These are phyloP conservation scores for Cercophora newfieldiana DNA, from an alignment of 495 filamentous ascomycete species.

Conservation along the genomic window DNA sequence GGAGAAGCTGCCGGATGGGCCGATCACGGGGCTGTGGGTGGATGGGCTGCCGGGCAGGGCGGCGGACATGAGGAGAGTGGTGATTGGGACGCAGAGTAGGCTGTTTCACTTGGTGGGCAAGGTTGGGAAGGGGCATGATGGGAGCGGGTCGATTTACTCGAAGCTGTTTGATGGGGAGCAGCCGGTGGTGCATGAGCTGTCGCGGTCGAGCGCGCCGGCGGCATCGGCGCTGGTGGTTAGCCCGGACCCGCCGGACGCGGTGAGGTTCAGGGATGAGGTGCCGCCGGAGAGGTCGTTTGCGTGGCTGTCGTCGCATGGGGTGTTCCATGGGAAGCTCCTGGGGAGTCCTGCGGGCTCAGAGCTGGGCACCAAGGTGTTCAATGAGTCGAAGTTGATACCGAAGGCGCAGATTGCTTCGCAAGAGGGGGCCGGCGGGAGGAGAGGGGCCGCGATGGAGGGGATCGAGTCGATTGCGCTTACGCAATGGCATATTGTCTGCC, in stretches of 20 bases:
- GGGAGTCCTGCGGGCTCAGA: slow-evolving; percentile 49
- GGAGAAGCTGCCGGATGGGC: slow-evolving; percentile 74
- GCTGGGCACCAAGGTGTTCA: slow-evolving; percentile 65
- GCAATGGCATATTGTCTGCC: slow-evolving; percentile 87
- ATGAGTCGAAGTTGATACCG: slow-evolving; percentile 71
- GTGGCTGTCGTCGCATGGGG: slow-evolving; percentile 84
- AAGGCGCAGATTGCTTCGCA: slow-evolving; percentile 67
- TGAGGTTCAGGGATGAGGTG: slow-evolving; percentile 35
- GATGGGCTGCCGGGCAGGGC: slow-evolving; percentile 65
- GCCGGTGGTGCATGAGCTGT: slow-evolving; percentile 69
- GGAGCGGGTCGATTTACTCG: slow-evolving; percentile 76
- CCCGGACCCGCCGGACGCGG: slow-evolving; percentile 63
- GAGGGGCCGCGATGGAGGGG: slow-evolving; percentile 63
- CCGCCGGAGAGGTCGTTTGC: slow-evolving; percentile 72
- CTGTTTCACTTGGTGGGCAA: slow-evolving; percentile 79
- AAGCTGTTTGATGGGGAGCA: slow-evolving; percentile 86
- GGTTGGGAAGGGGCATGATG: slow-evolving; percentile 73
- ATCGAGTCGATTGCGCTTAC: slow-evolving; percentile 82
- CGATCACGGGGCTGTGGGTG: slow-evolving; percentile 78
- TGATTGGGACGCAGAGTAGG: slow-evolving; percentile 73
- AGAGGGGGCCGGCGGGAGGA: slow-evolving; percentile 63
- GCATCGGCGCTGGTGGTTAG: slow-evolving; percentile 70
- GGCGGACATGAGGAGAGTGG: slow-evolving; percentile 66
- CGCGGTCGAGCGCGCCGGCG: slow-evolving; percentile 52
- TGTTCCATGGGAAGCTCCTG: slow-evolving; percentile 80